A percentile compares a stretch with the other conserved stretches of the same genome.
Conservation (phyloP, 768 basidiomycete genomes). For the Kockovaella imperatae region DNA sequence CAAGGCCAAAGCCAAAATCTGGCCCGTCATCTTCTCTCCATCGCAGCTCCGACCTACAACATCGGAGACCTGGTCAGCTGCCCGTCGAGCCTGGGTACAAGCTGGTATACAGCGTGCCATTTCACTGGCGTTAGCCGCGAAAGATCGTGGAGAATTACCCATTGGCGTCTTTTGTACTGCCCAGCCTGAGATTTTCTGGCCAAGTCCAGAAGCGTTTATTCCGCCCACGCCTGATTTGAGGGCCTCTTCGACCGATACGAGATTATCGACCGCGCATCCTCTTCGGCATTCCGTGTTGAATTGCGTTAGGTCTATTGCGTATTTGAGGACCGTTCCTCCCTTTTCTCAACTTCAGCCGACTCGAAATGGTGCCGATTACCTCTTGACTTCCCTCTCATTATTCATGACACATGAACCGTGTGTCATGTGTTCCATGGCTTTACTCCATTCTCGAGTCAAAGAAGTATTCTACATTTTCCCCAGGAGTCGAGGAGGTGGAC, state of each 20-base stretch:
- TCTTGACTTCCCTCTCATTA: slow-evolving; percentile 71
- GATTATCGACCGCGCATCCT: slow-evolving; percentile 61
- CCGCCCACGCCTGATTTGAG: slow-evolving; percentile 42
- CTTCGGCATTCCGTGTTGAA: slow-evolving; percentile 80
- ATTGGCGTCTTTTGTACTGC: slow-evolving; percentile 64
- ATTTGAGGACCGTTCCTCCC: slow-evolving; percentile 38
- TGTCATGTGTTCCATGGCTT: slow-evolving; percentile 94
- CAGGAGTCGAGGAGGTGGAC: slow-evolving; percentile 75
- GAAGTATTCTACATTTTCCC: slow-evolving; percentile 62
- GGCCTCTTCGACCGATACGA: slow-evolving; percentile 59
- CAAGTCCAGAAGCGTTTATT: slow-evolving; percentile 32
- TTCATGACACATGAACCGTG: slow-evolving; percentile 96
- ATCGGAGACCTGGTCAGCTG: slow-evolving; percentile 58
- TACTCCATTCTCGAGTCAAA: slow-evolving; percentile 88
- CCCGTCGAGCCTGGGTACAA: slow-evolving; percentile 65
- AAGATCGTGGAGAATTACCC: slow-evolving; percentile 61
- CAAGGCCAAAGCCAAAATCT: slow-evolving; percentile 60
- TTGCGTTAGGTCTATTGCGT: slow-evolving; percentile 43
- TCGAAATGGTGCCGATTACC: slow-evolving; percentile 72
- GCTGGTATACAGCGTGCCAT: slow-evolving; percentile 57
- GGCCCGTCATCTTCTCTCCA: slow-evolving; percentile 54
- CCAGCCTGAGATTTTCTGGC: slow-evolving; percentile 22
- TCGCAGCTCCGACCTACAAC: slow-evolving; percentile 50
- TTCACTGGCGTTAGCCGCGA: slow-evolving; percentile 51
- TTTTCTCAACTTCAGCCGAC: slow-evolving; percentile 35